Conservation (phyloP, 352 stramenopile genomes). For the Globisporangium recalcitrans region DNA sequence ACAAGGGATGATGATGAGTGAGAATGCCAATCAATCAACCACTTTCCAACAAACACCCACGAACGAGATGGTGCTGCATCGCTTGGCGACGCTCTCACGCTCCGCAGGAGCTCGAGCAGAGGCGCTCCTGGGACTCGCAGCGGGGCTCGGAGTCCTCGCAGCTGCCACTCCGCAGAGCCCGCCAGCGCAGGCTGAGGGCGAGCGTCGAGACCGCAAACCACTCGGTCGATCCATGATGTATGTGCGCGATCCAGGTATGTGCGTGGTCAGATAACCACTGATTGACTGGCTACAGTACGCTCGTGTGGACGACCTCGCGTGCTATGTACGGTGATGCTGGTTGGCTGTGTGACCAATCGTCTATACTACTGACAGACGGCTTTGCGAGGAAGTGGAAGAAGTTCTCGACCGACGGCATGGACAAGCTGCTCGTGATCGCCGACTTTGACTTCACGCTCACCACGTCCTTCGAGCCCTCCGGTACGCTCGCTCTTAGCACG, state of each 20-base stretch:
- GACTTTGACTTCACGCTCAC: conserved; percentile 79
- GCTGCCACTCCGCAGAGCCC: neutral
- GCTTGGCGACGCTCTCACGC: neutral
- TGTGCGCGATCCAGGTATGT: conserved; percentile 34
- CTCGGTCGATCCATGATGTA: conserved; percentile 24
- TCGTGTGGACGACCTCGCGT: no score
- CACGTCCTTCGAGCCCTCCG: conserved; percentile 30
- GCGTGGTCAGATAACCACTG: no score
- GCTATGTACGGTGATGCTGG: neutral
- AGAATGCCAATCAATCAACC: neutral
- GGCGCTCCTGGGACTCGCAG: neutral
- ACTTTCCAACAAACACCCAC: neutral
- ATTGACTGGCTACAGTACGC: conserved; percentile 3
- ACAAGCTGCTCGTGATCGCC: conserved; percentile 61
- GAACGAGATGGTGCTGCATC: neutral
- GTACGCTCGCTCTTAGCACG: no score
- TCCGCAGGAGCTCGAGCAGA: neutral
- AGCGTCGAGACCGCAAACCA: conserved; percentile 11
- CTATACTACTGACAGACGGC: conserved; percentile 25
- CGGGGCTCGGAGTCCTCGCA: neutral
- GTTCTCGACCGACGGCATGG: conserved; percentile 53
- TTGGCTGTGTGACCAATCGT: neutral
- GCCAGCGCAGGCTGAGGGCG: neutral
- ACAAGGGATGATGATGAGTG: no score
- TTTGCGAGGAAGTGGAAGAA: conserved; percentile 73